Evolutionary conservation across 1,139 yeast species (phyloP), one percentile per base, ranked within the genome.

Genomic region (Dujonia santamariae): DNA sequence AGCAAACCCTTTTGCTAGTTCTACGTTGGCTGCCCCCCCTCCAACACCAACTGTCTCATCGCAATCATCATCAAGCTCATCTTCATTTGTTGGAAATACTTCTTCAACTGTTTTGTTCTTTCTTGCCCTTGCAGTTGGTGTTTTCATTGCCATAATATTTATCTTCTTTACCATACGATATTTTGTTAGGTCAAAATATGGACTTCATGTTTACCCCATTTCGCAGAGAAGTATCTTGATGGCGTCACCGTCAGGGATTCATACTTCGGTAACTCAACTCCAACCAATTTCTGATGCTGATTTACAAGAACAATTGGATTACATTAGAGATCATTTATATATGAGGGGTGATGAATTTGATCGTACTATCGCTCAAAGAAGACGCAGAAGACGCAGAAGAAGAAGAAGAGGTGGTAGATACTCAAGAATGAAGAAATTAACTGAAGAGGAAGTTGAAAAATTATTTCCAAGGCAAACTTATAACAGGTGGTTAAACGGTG

Each of bases 381-480:
- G 46, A 26, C 38, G 46, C 21, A 26, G 47, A 24, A 29, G 53
- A 25, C 31, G 62, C 28, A 45, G 64, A 26, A 43, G 67, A 30
- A 46, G 73, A 38, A 54, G 72, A 40, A 49, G 70, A 36, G 50
- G 68, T 19, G 62, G 65, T 13, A 48, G 74, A 26, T 69, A 56
- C 39, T 54, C 65, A 20, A 66, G 67, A 43, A 77, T 75, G 69
- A 70, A 72, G 50, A 72, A 72, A 46, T 61, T 82, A 38, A 67
- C 85, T 0, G 67, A 67, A 27, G 74, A 66, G 9, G 85, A 84
- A 47, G 79, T 85, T 17, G 80, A 84, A 36, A 69, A 67, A 31
- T 59, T 80, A 34, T 85, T 85, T 53, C 95, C 95, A 1, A 59
- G 65, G 22, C 72, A 75, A 46, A 68, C 81, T 2, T 84, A 82